Evolutionary conservation across 179 eudicot genomes (phyloP), one percentile per base, ranked within the genome.

Genomic region (Beta macrorhiza): DNA sequence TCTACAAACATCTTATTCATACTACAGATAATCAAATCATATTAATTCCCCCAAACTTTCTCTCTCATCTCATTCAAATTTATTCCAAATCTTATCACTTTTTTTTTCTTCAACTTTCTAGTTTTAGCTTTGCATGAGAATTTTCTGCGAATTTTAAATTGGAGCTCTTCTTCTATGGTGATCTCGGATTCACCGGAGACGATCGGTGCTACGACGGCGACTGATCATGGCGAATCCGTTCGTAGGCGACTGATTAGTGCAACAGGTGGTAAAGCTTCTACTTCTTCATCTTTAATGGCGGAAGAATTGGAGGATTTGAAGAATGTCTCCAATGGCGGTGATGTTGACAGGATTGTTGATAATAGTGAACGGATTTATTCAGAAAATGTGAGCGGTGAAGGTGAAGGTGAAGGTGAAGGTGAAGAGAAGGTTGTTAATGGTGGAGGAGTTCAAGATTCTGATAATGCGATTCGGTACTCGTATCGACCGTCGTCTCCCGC

Each of bases 401-500:
- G 69, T 11, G 72, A 44, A 17, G 78, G 47, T 78, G 73, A 16
- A 22, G 52, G 69, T 11, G 72, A 44, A 17, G 78, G 47, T 78
- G 73, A 16, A 22, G 52, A 8, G 0, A 57, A 47, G 29, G 70
- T 49, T 63, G 74, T 64, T 9, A 52, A 55, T 44, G 69, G 82
- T 29, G 85, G 77, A 42, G 55, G 74, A 42, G 78, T 14, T 22
- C 77, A 53, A 17, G 76, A 67, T 5, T 84, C 82, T 37, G 80
- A 78, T 65, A 63, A 49, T 49, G 77, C 86, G 52, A 51, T 72
- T 58, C 89, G 79, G 74, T 90, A 85, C 9, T 77, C 87, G 65
- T 91, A 89, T 79, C 86, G 99, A 70, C 89, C 97, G 52, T 89
- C 97, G 25, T 84, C 89, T 49, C 99, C 99, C 15, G 98, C 99